Evolutionary conservation across 164 flowering plant species (phyloP).

Genomic region (Echeveria elegans): DNA sequence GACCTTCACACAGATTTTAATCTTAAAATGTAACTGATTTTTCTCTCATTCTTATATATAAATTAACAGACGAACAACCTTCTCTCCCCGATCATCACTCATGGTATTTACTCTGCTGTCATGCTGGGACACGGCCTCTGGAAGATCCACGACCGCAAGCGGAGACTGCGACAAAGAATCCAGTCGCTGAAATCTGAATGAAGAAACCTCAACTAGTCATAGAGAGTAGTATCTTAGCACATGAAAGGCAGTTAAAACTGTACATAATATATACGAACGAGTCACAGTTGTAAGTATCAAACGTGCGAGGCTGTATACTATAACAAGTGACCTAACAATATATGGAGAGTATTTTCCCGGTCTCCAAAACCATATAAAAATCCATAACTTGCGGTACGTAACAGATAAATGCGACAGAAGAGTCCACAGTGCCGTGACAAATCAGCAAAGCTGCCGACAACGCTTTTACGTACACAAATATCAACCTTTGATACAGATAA

Average conservation of each 20-base stretch:
- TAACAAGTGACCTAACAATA: not conserved
- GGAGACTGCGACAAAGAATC: conserved; percentile 67
- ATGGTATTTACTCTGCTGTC: conserved; percentile 81
- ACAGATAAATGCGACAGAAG: not conserved
- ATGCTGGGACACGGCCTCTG: conserved; percentile 81
- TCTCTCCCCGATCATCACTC: conserved; percentile 90
- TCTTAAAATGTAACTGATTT: not conserved
- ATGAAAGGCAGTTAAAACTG: not conserved
- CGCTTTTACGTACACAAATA: not conserved
- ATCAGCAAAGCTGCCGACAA: not conserved
- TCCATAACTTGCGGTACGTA: not conserved
- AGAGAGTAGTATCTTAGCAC: conserved; percentile 5
- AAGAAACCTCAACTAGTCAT: conserved; percentile 22
- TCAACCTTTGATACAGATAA: not conserved
- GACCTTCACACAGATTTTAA: not conserved
- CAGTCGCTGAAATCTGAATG: conserved; percentile 52
- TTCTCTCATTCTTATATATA: not conserved
- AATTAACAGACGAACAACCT: conserved; percentile 61
- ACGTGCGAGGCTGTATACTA: not conserved
- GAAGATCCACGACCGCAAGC: conserved; percentile 74
- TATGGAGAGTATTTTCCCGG: not conserved
- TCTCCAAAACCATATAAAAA: not conserved
- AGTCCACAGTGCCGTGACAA: not conserved
- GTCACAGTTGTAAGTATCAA: not conserved
- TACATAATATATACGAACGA: not conserved